Evolutionary conservation across 208 protist species (phyloP).

Genomic region (Crithidia expoeki): DNA sequence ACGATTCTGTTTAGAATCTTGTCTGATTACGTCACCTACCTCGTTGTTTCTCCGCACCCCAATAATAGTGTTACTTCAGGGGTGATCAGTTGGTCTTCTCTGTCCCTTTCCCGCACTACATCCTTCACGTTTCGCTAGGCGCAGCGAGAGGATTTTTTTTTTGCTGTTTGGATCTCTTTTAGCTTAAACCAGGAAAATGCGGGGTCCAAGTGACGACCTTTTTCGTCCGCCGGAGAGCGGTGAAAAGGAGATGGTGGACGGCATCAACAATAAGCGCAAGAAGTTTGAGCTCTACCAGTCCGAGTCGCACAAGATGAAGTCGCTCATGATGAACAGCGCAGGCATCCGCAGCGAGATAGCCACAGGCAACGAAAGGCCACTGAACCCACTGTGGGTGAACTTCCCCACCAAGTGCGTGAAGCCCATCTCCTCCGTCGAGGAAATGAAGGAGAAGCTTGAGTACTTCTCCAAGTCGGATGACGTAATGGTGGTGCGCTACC

Average conservation of each 20-base stretch:
- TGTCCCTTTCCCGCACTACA: too few relatives aligned
- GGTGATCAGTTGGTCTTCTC: too few relatives aligned
- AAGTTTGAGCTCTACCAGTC: conserved; percentile 81
- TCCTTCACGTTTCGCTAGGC: too few relatives aligned
- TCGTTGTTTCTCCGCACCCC: too few relatives aligned
- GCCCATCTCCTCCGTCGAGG: conserved; percentile 61
- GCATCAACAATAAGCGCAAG: conserved; percentile 51
- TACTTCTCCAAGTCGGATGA: conserved; percentile 79
- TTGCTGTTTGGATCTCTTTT: neutral
- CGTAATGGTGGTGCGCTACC: conserved; percentile 86
- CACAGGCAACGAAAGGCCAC: conserved; percentile 44
- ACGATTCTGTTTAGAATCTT: too few relatives aligned
- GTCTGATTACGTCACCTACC: too few relatives aligned
- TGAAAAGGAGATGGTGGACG: conserved; percentile 40
- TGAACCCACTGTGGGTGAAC: conserved; percentile 78
- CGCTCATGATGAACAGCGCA: conserved; percentile 82
- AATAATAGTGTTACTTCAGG: too few relatives aligned
- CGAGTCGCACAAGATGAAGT: conserved; percentile 83
- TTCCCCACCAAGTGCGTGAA: conserved; percentile 75
- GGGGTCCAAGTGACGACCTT: conserved; percentile 28
- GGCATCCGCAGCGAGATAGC: conserved; percentile 60
- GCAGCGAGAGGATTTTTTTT: too few relatives aligned
- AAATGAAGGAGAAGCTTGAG: conserved; percentile 78
- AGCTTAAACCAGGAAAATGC: conserved; percentile 16
- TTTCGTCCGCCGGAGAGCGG: conserved; percentile 35